Conservation (phyloP, 805 yeast genomes). For the Starmerella khaoyaiensis region DNA sequence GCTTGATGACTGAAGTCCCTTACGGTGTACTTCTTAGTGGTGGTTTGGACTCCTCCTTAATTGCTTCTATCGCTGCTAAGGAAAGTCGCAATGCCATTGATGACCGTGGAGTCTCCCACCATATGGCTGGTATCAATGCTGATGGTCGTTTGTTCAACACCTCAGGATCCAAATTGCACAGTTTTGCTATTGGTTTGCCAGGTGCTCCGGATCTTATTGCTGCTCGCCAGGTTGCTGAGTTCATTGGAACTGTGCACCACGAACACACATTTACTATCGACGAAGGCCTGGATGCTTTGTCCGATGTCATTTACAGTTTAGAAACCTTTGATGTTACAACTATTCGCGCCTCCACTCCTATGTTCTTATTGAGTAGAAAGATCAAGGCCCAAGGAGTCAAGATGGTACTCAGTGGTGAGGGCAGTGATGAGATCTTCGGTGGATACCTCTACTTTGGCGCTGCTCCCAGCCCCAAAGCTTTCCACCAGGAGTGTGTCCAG, state of each 20-base stretch:
- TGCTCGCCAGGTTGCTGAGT: conserved; percentile 92
- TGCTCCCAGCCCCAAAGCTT: conserved; percentile 86
- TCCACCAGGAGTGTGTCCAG: conserved; percentile 90
- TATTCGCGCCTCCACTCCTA: conserved; percentile 97
- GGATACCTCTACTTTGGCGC: conserved; percentile 95
- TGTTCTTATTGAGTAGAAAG: conserved; percentile 90
- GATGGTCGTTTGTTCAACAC: conserved; percentile 63
- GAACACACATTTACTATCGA: conserved; percentile 94
- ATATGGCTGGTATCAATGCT: conserved; percentile 86
- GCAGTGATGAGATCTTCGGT: conserved; percentile 97
- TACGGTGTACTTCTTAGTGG: conserved; percentile 96
- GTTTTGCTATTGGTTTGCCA: conserved; percentile 93
- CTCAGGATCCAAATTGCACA: conserved; percentile 60
- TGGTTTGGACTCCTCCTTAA: conserved; percentile 92
- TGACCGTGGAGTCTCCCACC: conserved; percentile 48
- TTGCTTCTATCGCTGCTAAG: conserved; percentile 93
- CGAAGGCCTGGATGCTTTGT: conserved; percentile 91
- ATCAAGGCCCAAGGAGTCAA: conserved; percentile 99
- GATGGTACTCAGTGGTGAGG: conserved; percentile 98
- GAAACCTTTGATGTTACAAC: conserved; percentile 99
- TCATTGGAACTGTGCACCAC: conserved; percentile 91
- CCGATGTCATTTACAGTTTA: conserved; percentile 87
- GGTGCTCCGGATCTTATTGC: conserved; percentile 96
- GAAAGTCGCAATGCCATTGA: conserved; percentile 74
- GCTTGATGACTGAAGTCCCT: conserved; percentile 99